These are phyloP conservation scores for Limnanthes douglasii DNA, from an alignment of 345 rosid genomes.

Conservation along the genomic window DNA sequence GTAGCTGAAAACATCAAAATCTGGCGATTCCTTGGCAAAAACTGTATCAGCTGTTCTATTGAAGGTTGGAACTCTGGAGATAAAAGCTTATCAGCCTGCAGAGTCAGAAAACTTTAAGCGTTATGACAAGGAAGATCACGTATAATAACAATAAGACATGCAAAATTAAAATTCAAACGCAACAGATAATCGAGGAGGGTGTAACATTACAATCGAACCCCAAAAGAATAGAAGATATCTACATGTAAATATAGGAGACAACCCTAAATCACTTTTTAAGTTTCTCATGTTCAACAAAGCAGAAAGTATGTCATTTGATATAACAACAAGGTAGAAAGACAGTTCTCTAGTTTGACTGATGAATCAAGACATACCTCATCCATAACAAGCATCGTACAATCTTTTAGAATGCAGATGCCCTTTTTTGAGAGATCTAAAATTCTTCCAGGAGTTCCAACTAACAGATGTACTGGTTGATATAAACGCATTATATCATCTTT, in stretches of 20 bases:
- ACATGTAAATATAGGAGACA: not conserved
- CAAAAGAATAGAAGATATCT: not conserved
- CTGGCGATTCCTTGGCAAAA: conserved; percentile 64
- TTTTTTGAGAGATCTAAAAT: conserved; percentile 83
- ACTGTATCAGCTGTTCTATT: conserved; percentile 66
- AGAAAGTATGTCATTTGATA: not conserved
- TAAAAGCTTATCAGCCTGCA: conserved; percentile 83
- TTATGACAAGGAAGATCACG: conserved; percentile 6
- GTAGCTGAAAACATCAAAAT: conserved; percentile 90
- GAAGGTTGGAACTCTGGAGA: conserved; percentile 95
- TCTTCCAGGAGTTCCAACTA: conserved; percentile 93
- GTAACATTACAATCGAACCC: not conserved
- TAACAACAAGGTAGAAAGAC: not conserved
- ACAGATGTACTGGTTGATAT: conserved; percentile 84
- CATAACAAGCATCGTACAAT: conserved; percentile 84
- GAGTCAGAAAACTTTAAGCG: conserved; percentile 9
- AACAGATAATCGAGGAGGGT: not conserved
- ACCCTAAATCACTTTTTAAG: not conserved
- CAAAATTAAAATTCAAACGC: not conserved
- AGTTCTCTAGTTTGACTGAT: not conserved
- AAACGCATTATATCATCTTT: conserved; percentile 95
- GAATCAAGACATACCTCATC: no score
- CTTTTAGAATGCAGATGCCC: conserved; percentile 77
- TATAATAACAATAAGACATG: not conserved
- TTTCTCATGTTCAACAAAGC: not conserved